Evolutionary conservation across 129 eudicot genomes (phyloP).

Genomic region (Artemisia annua): DNA sequence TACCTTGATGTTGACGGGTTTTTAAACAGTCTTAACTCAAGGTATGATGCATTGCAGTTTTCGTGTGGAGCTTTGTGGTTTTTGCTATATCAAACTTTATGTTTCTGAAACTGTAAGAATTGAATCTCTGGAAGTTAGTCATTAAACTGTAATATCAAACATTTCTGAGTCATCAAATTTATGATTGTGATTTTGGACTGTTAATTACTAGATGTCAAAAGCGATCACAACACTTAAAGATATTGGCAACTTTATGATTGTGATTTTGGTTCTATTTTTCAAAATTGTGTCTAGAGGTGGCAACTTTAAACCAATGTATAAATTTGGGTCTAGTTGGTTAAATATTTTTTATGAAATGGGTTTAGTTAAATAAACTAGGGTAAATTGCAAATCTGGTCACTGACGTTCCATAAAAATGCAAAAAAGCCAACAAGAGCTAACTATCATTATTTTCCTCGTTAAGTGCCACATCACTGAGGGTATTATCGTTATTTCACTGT

Average conservation of each 20-base stretch:
- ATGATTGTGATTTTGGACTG: background rate
- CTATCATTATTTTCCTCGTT: too few species aligned
- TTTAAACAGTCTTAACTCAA: background rate
- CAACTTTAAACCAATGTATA: too few species aligned
- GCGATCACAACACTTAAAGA: background rate
- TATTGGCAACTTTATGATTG: too few species aligned
- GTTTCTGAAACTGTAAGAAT: background rate
- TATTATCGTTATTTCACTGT: too few species aligned
- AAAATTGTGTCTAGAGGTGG: background rate
- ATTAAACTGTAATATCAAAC: background rate
- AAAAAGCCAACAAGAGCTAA: too few species aligned
- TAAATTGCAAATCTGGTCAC: too few species aligned
- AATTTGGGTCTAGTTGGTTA: too few species aligned
- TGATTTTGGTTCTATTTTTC: background rate
- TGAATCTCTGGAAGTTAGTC: background rate
- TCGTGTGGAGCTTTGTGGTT: slow-evolving; percentile 5
- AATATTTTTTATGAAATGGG: too few species aligned
- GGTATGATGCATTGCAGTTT: slow-evolving; percentile 10
- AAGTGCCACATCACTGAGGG: too few species aligned
- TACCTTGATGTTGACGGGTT: slow-evolving; percentile 19
- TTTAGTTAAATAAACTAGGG: too few species aligned
- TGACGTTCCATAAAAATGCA: too few species aligned
- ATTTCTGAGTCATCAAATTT: background rate
- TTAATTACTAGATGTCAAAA: background rate
- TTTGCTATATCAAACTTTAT: too few species aligned